A percentile compares a stretch with the other conserved stretches of the same genome.
These are phyloP conservation scores for Quercus rubra DNA, from an alignment of 306 rosid species.

Conservation along the genomic window DNA sequence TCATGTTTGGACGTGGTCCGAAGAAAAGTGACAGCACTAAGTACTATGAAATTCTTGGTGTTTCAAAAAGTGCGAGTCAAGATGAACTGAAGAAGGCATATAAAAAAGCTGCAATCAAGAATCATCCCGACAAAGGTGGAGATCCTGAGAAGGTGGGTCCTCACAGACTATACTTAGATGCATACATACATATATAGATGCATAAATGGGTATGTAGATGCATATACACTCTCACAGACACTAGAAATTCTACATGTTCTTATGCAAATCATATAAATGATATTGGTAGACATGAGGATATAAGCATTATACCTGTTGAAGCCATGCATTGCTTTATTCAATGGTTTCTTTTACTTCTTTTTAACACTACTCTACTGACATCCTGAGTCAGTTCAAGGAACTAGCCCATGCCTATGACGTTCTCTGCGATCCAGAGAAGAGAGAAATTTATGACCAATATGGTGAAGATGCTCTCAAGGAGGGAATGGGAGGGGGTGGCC, in stretches of 20 bases:
- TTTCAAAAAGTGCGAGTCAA: slow-evolving; percentile 52
- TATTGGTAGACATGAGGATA: neutral
- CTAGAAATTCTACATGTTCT: no score
- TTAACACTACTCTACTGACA: neutral
- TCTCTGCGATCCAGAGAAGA: slow-evolving; percentile 67
- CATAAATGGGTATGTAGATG: no score
- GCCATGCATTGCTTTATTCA: neutral
- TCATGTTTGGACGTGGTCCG: slow-evolving; percentile 76
- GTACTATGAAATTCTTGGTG: slow-evolving; percentile 69
- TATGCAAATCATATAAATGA: neutral
- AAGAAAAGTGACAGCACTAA: slow-evolving; percentile 63
- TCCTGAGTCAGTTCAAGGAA: slow-evolving; percentile 64
- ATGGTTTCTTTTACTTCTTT: neutral
- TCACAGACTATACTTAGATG: neutral
- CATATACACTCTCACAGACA: no score
- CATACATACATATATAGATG: neutral
- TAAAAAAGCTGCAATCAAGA: slow-evolving; percentile 68
- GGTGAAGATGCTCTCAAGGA: slow-evolving; percentile 87
- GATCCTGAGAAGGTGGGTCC: slow-evolving; percentile 73
- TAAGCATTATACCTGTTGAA: neutral
- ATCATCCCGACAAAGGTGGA: slow-evolving; percentile 85
- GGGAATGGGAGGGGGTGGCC: slow-evolving; percentile 62
- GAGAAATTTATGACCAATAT: slow-evolving; percentile 66
- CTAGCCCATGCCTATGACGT: slow-evolving; percentile 79
- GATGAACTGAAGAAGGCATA: slow-evolving; percentile 84